Evolutionary conservation across 2,329 filamentous ascomycete genomes (phyloP), one percentile per base, ranked within the genome.

Genomic region (Ilyonectria destructans): DNA sequence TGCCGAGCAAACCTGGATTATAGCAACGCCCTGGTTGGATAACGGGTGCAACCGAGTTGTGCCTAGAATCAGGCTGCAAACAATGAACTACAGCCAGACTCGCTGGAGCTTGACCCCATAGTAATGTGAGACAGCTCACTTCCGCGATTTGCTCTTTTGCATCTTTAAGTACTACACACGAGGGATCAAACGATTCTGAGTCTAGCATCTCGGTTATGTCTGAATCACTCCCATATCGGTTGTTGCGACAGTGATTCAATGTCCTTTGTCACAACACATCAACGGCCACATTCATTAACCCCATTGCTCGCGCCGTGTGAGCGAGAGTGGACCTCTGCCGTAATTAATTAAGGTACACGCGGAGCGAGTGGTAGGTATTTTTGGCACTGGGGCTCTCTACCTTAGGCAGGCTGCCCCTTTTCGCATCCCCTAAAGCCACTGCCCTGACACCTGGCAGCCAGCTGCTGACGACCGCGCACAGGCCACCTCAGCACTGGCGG

Each of bases 361-460:
- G 35, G 40, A 51, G 40, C 49, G 31, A 62, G 59, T 33, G 56
- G 15, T 26, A 52, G 43, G 62, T 62, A 66, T 62, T 66, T 57
- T 58, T 46, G 51, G 64, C 23, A 13, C n/a, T 54, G 51, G n/a
- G 29, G 51, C 51, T 54, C 57, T 45, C n/a, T 46, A n/a, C n/a
- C n/a, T n/a, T n/a, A n/a, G n/a, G n/a, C n/a, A 59, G 56, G 62
- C 51, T 65, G 61, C 61, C 66, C 66, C 66, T 68, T 68, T 68
- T 68, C 56, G 21, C n/a, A 48, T 26, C 26, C 40, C 54, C 23
- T 19, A 46, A 35, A 49, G n/a, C 23, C 43, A 45, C 37, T 54
- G n/a, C 23, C n/a, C 55, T 61, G 57, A 52, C 46, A n/a, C 40
- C 40, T 49, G 57, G 58, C 40, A n/a, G 35, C 51, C 29, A 58